Evolutionary conservation across 768 basidiomycete species (phyloP), one percentile per base, ranked within the genome.

Genomic region (Botryobasidium botryosum): DNA sequence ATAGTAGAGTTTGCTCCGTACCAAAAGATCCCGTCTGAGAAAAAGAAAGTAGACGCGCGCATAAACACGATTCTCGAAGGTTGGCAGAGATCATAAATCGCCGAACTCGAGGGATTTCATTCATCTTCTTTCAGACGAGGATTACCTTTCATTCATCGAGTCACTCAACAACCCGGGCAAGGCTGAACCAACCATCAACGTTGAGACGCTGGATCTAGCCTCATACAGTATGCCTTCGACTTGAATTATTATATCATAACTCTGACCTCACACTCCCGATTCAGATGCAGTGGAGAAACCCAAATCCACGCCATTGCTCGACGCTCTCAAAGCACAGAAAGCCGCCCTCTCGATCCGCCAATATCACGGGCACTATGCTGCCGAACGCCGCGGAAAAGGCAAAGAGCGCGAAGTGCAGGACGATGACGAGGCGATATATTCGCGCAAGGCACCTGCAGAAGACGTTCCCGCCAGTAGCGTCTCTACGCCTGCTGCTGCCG

Each of bases 1-100:
- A 67, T 94, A 3, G 88, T 99, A 5, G 92, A 99, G 61, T 96
- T 83, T 55, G 83, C 94, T 0, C 87, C 90, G 4, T 85, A 80
- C 51, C 90, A 88, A 59, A 94, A 88, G 56, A 61, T 80, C 8
- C 85, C 90, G 0, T 56, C 70, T 0, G 68, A 70, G 49, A 75
- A 80, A 60, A 77, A 76, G 59, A 96, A 92, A 62, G 58, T 59
- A 0, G 92, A 99, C 54, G 71, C 70, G 28, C 68, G 87, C 20
- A 79, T 77, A 52, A 85, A 74, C 0, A 92, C 90, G 0, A 92
- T 99, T 44, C 87, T 91, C 52, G 76, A 83, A 63, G 90, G 90
- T 80, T 45, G 21, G 65, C 50, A 20, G 6, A 0, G n/a, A 18
- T 4, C 7, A 5, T 38, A 21, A 27, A 28, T 31, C 3, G 6